phyloP scores from a whole-genome alignment of 768 basidiomycete genomes.

The Pseudohyphozyma bogoriensis region DNA sequence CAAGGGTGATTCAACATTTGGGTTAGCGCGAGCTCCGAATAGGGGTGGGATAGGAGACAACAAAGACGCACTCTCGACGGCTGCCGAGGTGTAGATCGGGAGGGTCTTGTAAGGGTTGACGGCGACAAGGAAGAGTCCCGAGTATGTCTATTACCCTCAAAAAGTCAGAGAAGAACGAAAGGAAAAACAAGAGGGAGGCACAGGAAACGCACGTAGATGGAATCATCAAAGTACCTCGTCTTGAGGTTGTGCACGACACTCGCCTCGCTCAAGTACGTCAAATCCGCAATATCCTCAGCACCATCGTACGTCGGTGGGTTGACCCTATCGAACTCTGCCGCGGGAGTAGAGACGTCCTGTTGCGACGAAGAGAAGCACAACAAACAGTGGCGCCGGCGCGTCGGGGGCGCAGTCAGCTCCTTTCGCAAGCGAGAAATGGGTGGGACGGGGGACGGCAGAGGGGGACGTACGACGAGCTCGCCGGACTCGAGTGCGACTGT shows the following conservation, averaged over 20 bases:
- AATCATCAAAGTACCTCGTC: slow-evolving; percentile 76
- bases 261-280: slow-evolving; percentile 96
- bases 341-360: too few species aligned
- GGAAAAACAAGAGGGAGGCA: too few species aligned
- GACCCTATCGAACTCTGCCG: slow-evolving; percentile 25
- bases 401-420: neutral
- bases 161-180: slow-evolving; percentile 32
- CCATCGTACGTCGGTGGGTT: slow-evolving; percentile 60
- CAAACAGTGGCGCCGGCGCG: slow-evolving; percentile 10
- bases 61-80: slow-evolving; percentile 56
- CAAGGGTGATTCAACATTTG: too few species aligned
- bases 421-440: neutral
- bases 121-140: slow-evolving; percentile 92
- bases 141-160: slow-evolving; percentile 88
- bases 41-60: too few species aligned
- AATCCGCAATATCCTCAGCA: slow-evolving; percentile 93
- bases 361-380: too few species aligned
- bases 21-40: neutral
- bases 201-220: slow-evolving; percentile 60
- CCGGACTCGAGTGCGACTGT: slow-evolving; percentile 57
- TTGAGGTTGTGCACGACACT: slow-evolving; percentile 97
- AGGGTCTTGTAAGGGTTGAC: slow-evolving; percentile 93
- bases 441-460: neutral
- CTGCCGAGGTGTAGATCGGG: slow-evolving; percentile 79
- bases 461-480: slow-evolving; percentile 18